A percentile compares a stretch with the other conserved stretches of the same genome.
Evolutionary conservation across 192 early-diverging fungal genomes (phyloP).

Genomic region (Entomortierella parvispora): DNA sequence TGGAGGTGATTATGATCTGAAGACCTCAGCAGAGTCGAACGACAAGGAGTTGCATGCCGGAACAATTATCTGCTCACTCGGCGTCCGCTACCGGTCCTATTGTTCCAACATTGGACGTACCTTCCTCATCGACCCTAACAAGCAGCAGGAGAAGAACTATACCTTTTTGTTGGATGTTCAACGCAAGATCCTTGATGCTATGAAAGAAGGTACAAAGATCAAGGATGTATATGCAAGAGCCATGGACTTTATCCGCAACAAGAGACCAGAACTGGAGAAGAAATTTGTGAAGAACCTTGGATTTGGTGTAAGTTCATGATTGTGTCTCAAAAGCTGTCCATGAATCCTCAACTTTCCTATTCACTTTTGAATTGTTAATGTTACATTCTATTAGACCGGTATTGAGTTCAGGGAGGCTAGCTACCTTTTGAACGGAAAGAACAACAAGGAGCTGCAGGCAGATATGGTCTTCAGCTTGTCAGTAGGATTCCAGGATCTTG

Average conservation of each 20-base stretch:
- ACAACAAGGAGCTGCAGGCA: constrained; percentile 68
- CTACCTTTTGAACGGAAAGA: constrained; percentile 82
- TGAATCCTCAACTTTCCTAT: too few species aligned
- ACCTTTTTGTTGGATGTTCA: constrained; percentile 90
- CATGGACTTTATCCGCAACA: constrained; percentile 72
- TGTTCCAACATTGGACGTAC: constrained; percentile 96
- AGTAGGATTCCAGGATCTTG: constrained; percentile 88
- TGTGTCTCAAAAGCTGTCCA: too few species aligned
- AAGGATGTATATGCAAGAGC: constrained; percentile 82
- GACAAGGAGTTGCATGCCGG: constrained; percentile 83
- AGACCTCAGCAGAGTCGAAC: constrained; percentile 81
- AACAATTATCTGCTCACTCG: constrained; percentile 92
- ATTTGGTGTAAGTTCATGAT: constrained; percentile 68
- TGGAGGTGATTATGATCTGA: constrained; percentile 93
- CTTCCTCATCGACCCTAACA: constrained; percentile 91
- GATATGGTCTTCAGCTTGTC: constrained; percentile 90
- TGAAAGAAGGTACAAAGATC: constrained; percentile 81
- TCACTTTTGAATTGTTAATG: too few species aligned
- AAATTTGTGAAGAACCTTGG: constrained; percentile 91
- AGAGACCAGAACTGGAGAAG: constrained; percentile 87
- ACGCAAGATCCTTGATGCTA: constrained; percentile 70
- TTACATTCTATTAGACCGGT: constrained; percentile 71
- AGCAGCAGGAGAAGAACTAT: constrained; percentile 94
- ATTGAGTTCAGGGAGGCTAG: constrained; percentile 92
- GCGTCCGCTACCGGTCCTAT: constrained; percentile 94